Conservation (phyloP, 2,329 filamentous ascomycete genomes). For the Exophiala alcalophila region DNA sequence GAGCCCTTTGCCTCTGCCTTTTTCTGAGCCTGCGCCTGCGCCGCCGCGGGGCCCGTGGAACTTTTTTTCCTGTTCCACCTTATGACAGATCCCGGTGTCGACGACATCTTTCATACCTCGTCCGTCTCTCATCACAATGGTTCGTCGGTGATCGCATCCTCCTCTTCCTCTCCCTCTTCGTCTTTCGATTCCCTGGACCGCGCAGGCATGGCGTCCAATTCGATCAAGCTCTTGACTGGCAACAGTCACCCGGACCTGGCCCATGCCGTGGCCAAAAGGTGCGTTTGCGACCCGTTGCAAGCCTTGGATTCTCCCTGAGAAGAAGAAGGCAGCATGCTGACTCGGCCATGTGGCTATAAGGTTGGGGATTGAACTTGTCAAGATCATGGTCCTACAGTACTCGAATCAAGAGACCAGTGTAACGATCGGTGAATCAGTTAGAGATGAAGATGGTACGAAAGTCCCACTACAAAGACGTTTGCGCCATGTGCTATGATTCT, state of each 20-base stretch:
- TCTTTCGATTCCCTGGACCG: no score
- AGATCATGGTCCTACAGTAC: slow-evolving; percentile 66
- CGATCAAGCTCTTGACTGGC: slow-evolving; percentile 69
- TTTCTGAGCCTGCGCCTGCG: not conserved
- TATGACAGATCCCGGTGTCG: slow-evolving; percentile 16
- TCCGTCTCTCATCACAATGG: slow-evolving; percentile 22
- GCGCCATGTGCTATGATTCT: no score
- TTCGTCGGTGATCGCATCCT: slow-evolving; percentile 23
- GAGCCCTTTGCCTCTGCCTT: no score
- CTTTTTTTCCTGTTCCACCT: slow-evolving; percentile 11
- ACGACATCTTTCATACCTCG: slow-evolving; percentile 11
- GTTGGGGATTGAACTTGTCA: slow-evolving; percentile 64
- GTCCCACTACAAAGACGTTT: no score
- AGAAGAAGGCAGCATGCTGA: slow-evolving; percentile 1
- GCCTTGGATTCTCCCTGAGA: no score
- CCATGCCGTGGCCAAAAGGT: slow-evolving; percentile 66
- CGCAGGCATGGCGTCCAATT: slow-evolving; percentile 62
- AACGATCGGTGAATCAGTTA: slow-evolving; percentile 90
- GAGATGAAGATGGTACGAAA: slow-evolving; percentile 83
- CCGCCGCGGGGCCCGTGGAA: slow-evolving; percentile 5
- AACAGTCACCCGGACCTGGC: slow-evolving; percentile 73
- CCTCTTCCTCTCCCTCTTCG: slow-evolving; percentile 8
- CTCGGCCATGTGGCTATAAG: slow-evolving; percentile 37
- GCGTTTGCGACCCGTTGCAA: slow-evolving; percentile 35
- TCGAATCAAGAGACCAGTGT: slow-evolving; percentile 65